Evolutionary conservation across 169 alveolate species (phyloP).

Genomic region (Perkinsus olseni): DNA sequence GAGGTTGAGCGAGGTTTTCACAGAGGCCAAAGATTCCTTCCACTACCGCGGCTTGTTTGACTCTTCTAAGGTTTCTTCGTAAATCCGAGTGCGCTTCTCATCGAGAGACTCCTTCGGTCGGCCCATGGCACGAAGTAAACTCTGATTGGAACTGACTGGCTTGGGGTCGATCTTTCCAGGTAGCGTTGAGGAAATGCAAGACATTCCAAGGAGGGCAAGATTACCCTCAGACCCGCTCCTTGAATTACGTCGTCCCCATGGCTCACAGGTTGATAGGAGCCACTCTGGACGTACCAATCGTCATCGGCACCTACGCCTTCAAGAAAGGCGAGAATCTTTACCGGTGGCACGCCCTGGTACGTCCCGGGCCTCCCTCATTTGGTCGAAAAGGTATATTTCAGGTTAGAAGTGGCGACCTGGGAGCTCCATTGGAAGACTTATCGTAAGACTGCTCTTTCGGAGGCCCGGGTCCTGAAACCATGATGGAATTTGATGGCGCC

Average conservation of each 20-base stretch:
- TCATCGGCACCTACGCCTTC: constrained; percentile 35
- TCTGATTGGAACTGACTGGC: not conserved
- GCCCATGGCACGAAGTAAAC: not conserved
- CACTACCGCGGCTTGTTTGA: not conserved
- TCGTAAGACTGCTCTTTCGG: constrained; percentile 14
- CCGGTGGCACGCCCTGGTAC: not conserved
- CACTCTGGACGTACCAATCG: constrained; percentile 12
- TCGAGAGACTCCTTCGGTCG: not conserved
- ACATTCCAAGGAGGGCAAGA: not conserved
- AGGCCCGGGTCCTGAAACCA: too few species aligned
- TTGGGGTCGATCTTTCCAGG: not conserved
- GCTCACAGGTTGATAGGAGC: not conserved
- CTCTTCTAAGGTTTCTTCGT: not conserved
- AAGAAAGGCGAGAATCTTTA: constrained; percentile 2
- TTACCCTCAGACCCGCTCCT: not conserved
- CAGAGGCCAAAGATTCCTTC: not conserved
- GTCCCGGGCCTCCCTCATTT: not conserved
- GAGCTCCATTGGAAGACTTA: not conserved
- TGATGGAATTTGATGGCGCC: constrained; percentile 30
- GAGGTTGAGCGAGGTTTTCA: too few species aligned
- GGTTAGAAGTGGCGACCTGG: not conserved
- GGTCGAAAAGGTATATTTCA: not conserved
- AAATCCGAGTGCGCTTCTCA: not conserved
- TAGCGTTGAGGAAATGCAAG: not conserved
- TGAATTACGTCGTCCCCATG: not conserved